Conservation (phyloP, 179 eudicot genomes). For the Gypsophila paniculata region DNA sequence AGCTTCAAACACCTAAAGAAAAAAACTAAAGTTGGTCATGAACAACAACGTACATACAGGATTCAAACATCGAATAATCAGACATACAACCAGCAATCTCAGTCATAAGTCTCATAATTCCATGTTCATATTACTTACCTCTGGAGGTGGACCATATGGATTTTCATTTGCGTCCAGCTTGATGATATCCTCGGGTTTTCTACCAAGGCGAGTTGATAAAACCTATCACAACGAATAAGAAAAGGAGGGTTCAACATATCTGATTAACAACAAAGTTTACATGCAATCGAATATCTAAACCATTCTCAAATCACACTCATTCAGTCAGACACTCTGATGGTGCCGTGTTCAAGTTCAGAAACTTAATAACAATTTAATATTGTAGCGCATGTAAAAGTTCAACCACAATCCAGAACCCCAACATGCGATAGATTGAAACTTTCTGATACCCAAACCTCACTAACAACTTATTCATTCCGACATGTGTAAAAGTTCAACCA, state of each 20-base stretch:
- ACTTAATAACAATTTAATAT: too few relatives aligned
- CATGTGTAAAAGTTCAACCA: too few relatives aligned
- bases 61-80: background rate
- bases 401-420: too few relatives aligned
- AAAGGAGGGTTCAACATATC: background rate
- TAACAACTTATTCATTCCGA: background rate
- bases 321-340: too few relatives aligned
- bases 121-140: constrained; percentile 47
- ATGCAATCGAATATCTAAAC: background rate
- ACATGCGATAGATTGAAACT: background rate
- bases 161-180: constrained; percentile 96
- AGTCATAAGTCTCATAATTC: background rate
- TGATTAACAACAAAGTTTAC: background rate
- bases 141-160: constrained; percentile 99
- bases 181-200: constrained; percentile 87
- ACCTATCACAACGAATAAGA: constrained; percentile 42
- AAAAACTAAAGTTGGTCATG: constrained; percentile 19
- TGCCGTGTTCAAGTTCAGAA: too few relatives aligned
- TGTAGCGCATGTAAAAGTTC: too few relatives aligned
- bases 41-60: background rate
- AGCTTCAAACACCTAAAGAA: constrained; percentile 82
- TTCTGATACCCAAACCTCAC: background rate
- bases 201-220: constrained; percentile 79
- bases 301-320: background rate
- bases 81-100: background rate